Conservation (phyloP, 2,329 filamentous ascomycete species). For the Monilinia polystroma region DNA sequence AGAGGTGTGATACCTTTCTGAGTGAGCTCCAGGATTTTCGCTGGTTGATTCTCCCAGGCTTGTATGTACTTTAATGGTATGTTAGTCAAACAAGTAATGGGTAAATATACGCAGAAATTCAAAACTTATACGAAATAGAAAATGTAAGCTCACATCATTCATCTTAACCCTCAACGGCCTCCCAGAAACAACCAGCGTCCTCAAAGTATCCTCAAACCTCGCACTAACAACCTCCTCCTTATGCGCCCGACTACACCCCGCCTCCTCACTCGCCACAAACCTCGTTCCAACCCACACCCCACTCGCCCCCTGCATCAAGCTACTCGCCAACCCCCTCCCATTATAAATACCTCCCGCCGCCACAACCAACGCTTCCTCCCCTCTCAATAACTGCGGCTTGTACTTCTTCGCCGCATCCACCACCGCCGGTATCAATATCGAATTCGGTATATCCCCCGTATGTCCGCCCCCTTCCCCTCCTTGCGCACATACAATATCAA, state of each 20-base stretch:
- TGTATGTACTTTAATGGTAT: slow-evolving; percentile 62
- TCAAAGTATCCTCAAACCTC: slow-evolving; percentile 72
- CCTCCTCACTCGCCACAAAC: slow-evolving; percentile 82
- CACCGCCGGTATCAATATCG: slow-evolving; percentile 82
- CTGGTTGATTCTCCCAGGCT: slow-evolving; percentile 74
- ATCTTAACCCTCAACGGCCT: slow-evolving; percentile 76
- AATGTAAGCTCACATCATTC: slow-evolving; percentile 48
- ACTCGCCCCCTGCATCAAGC: slow-evolving; percentile 81
- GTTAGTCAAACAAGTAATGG: not conserved
- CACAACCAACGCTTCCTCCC: slow-evolving; percentile 72
- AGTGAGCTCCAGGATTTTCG: slow-evolving; percentile 73
- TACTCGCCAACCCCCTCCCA: slow-evolving; percentile 75
- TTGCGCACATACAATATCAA: slow-evolving; percentile 89
- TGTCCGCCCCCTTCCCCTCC: slow-evolving; percentile 93
- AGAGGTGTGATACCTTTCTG: slow-evolving; percentile 77
- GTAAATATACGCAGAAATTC: not conserved
- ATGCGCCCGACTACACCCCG: slow-evolving; percentile 76
- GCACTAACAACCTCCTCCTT: slow-evolving; percentile 83
- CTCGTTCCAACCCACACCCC: slow-evolving; percentile 95
- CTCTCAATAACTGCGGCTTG: slow-evolving; percentile 63
- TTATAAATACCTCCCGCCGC: slow-evolving; percentile 87
- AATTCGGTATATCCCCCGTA: slow-evolving; percentile 82
- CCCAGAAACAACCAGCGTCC: slow-evolving; percentile 80
- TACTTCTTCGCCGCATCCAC: slow-evolving; percentile 72
- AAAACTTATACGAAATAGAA: no score